These are phyloP conservation scores for Chrysanthemum seticuspe DNA, from an alignment of 129 eudicot species.

Conservation along the genomic window DNA sequence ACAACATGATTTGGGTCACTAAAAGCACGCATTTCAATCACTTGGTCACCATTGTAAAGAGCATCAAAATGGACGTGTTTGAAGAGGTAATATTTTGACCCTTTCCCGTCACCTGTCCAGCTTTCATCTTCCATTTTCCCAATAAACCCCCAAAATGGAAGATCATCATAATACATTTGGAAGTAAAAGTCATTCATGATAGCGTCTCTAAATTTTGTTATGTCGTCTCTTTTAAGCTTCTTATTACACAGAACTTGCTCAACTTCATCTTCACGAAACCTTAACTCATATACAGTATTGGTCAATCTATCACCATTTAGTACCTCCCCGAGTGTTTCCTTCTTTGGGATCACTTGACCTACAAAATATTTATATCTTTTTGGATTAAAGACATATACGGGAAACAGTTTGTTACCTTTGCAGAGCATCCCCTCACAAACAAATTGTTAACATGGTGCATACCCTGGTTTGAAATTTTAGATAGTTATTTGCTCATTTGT, in stretches of 20 bases:
- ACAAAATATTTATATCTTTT: constrained; percentile 19
- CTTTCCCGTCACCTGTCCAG: constrained; percentile 33
- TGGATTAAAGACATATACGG: background rate
- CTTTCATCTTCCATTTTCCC: constrained; percentile 70
- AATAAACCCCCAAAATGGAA: constrained; percentile 87
- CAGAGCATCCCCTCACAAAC: background rate
- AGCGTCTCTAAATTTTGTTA: constrained; percentile 59
- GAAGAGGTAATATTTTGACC: constrained; percentile 50
- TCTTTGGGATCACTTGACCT: constrained; percentile 60
- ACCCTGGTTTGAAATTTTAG: background rate
- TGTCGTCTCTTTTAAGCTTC: constrained; percentile 49
- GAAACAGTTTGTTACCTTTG: background rate
- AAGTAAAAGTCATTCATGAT: constrained; percentile 65
- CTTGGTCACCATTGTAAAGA: constrained; percentile 62
- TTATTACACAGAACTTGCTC: constrained; percentile 49
- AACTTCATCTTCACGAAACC: constrained; percentile 52
- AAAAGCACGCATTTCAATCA: constrained; percentile 72
- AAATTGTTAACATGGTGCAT: background rate
- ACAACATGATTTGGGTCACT: constrained; percentile 80
- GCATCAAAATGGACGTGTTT: constrained; percentile 70
- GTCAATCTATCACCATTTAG: constrained; percentile 70
- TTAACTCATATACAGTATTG: constrained; percentile 54
- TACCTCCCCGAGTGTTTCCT: constrained; percentile 74
- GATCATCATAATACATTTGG: constrained; percentile 89
- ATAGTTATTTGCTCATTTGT: background rate